These are phyloP conservation scores for Skeletonema grethae DNA, from an alignment of 108 stramenopile genomes.

Conservation along the genomic window DNA sequence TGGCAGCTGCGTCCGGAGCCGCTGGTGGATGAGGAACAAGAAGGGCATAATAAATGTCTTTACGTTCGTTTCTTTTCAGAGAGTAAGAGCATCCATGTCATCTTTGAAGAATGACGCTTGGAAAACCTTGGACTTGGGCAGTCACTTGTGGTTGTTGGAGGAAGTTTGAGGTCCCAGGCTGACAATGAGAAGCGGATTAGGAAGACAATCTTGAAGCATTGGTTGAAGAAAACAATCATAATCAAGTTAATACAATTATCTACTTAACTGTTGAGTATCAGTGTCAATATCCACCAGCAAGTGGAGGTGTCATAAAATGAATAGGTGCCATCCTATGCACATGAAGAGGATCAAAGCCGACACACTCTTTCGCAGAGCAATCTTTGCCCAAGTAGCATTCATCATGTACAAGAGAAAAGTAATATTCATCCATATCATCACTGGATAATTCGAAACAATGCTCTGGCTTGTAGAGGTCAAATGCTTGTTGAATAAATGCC, in stretches of 20 bases:
- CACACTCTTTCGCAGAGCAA: neutral
- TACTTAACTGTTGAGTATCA: neutral
- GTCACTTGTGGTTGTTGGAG: neutral
- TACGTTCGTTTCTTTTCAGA: constrained; percentile 3
- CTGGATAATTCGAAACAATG: neutral
- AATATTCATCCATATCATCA: neutral
- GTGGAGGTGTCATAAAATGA: constrained; percentile 1
- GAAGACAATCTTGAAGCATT: neutral
- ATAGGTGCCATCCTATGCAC: neutral
- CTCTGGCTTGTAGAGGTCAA: neutral
- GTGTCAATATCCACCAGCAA: neutral
- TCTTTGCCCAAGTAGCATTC: constrained; percentile 1
- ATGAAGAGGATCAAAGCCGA: neutral
- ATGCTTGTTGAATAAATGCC: neutral
- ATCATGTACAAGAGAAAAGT: neutral
- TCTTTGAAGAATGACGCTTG: constrained; percentile 22
- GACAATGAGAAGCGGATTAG: neutral
- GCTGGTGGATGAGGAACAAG: constrained; percentile 48
- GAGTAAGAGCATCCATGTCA: neutral
- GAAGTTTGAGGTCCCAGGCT: neutral
- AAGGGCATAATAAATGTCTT: constrained; percentile 10
- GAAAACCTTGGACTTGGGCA: neutral
- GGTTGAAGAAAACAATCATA: neutral
- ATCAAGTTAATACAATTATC: neutral
- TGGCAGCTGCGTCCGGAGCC: constrained; percentile 44